phyloP scores from a whole-genome alignment of 495 filamentous ascomycete species.

The Peziza echinospora region DNA sequence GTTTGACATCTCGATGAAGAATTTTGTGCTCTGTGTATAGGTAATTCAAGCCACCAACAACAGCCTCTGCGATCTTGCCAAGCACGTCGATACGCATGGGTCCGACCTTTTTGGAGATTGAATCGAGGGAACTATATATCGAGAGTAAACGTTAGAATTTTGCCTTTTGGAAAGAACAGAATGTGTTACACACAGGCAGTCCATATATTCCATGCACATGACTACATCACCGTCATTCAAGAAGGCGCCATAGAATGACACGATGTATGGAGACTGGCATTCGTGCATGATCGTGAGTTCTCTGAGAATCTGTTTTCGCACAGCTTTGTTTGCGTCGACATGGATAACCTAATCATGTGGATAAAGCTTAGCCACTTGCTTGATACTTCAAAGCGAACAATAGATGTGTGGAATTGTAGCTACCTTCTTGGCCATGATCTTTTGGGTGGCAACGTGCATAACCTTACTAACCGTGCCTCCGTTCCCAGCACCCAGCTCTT shows the following conservation, averaged over 20 bases:
- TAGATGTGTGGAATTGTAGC: conserved; percentile 5
- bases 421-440: conserved; percentile 95
- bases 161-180: too few relatives aligned
- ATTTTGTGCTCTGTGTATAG: conserved; percentile 86
- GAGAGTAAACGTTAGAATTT: too few relatives aligned
- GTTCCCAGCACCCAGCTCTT: conserved; percentile 89
- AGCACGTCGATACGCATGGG: conserved; percentile 94
- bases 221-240: conserved; percentile 93
- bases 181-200: conserved; percentile 98
- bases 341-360: conserved; percentile 62
- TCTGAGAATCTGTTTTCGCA: conserved; percentile 84
- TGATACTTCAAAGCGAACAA: not conserved
- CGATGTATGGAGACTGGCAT: conserved; percentile 88
- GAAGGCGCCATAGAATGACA: conserved; percentile 93
- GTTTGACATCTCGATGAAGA: conserved; percentile 97
- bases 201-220: conserved; percentile 99
- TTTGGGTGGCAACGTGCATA: conserved; percentile 79
- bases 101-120: conserved; percentile 81
- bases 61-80: conserved; percentile 95
- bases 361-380: conserved; percentile 1
- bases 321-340: conserved; percentile 89
- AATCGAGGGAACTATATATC: conserved; percentile 57
- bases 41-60: conserved; percentile 83
- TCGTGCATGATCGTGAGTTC: conserved; percentile 97
- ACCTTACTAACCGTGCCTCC: conserved; percentile 97